Percentiles rank a stretch among this genome's conserved stretches.
Evolutionary conservation across 805 yeast genomes (phyloP).

Genomic region (Pichia insulana): DNA sequence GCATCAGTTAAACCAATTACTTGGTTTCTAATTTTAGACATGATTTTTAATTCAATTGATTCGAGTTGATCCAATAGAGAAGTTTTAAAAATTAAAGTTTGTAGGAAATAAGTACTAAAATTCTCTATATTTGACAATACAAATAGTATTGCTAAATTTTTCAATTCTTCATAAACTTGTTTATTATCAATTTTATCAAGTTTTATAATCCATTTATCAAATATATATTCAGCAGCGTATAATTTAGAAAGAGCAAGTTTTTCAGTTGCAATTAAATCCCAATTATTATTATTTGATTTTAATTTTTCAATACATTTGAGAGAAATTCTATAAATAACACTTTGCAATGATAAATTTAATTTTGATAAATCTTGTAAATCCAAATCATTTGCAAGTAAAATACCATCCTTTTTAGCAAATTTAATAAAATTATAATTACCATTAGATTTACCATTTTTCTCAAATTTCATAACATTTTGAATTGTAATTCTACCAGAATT

Average conservation of each 20-base stretch:
- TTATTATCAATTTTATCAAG: conserved; percentile 16
- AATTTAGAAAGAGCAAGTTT: conserved; percentile 41
- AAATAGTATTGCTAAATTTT: conserved; percentile 50
- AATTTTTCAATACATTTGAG: conserved; percentile 26
- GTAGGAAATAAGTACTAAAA: conserved; percentile 65
- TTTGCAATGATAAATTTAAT: conserved; percentile 33
- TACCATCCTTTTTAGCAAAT: conserved; percentile 20
- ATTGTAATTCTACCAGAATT: conserved; percentile 74
- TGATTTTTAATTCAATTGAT: conserved; percentile 35
- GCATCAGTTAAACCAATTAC: conserved; percentile 78
- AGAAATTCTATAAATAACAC: conserved; percentile 33
- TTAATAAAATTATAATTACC: conserved; percentile 30
- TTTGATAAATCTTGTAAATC: conserved; percentile 25
- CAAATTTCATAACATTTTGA: conserved; percentile 34
- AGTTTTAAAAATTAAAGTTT: conserved; percentile 47
- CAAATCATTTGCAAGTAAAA: conserved; percentile 23
- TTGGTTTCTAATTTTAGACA: conserved; percentile 50
- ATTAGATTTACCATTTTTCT: conserved; percentile 32
- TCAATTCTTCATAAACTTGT: conserved; percentile 40
- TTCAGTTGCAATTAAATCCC: conserved; percentile 40
- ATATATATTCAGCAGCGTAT: conserved; percentile 41
- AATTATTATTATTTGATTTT: conserved; percentile 29
- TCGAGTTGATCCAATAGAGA: conserved; percentile 35
- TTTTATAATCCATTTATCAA: conserved; percentile 32
- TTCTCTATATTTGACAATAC: conserved; percentile 59